Percentiles rank a stretch among this genome's conserved stretches.
phyloP scores from a whole-genome alignment of 257 asterid genomes.

The Orobanche coerulescens region DNA sequence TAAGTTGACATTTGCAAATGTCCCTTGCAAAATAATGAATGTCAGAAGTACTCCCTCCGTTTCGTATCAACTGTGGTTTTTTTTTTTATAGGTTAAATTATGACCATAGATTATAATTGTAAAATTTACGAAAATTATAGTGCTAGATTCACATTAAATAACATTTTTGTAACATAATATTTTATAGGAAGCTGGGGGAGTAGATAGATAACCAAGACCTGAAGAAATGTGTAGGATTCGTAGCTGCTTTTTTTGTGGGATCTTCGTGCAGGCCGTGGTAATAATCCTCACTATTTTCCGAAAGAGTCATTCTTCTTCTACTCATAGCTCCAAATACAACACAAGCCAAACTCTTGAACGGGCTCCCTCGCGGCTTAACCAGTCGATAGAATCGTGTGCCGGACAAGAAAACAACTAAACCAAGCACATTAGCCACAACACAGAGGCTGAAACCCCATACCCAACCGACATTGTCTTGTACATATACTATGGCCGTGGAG shows the following conservation, averaged over 20 bases:
- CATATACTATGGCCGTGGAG: conserved; percentile 48
- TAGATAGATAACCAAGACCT: conserved; percentile 25
- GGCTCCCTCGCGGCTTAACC: conserved; percentile 47
- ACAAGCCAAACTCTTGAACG: conserved; percentile 45
- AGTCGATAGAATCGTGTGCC: conserved; percentile 38
- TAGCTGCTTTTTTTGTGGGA: conserved; percentile 9
- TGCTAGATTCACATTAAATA: too few species aligned
- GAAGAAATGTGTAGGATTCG: conserved; percentile 24
- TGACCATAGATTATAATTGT: too few species aligned
- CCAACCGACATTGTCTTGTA: conserved; percentile 56
- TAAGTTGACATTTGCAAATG: background rate
- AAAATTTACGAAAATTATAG: too few species aligned
- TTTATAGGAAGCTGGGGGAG: too few species aligned
- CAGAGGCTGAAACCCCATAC: conserved; percentile 43
- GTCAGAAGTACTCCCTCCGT: too few species aligned
- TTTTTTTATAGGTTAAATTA: too few species aligned
- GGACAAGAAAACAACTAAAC: conserved; percentile 31
- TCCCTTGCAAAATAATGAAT: background rate
- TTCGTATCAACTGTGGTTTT: too few species aligned
- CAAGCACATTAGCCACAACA: conserved; percentile 40
- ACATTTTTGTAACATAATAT: too few species aligned
- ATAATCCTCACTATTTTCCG: conserved; percentile 35
- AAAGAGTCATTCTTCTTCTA: conserved; percentile 35
- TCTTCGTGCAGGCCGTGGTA: conserved; percentile 26
- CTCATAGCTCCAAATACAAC: conserved; percentile 43